phyloP scores from a whole-genome alignment of 345 rosid species.

The Eucalyptus microcorys region DNA sequence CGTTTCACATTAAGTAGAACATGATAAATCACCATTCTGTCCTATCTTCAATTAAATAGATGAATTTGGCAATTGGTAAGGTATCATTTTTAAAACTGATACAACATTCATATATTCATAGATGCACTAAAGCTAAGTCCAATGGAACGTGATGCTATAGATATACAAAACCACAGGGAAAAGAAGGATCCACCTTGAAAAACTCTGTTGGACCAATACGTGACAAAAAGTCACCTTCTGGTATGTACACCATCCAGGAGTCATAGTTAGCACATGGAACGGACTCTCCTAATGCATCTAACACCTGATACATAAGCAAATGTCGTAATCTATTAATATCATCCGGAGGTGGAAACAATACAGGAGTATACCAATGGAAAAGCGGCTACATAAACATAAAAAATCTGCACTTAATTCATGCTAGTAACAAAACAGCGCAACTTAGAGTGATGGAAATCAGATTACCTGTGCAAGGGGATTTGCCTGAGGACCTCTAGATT shows the following conservation, averaged over 20 bases:
- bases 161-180: background rate
- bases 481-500: constrained; percentile 84
- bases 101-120: background rate
- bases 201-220: constrained; percentile 87
- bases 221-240: constrained; percentile 89
- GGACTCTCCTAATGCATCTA: constrained; percentile 87
- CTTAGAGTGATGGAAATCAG: background rate
- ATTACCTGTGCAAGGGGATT: constrained; percentile 93
- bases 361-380: background rate
- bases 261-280: constrained; percentile 75
- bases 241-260: constrained; percentile 95
- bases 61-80: background rate
- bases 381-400: background rate
- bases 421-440: background rate
- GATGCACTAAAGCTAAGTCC: background rate
- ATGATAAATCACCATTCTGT: background rate
- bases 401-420: background rate
- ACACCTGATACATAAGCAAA: constrained; percentile 35
- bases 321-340: background rate
- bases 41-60: background rate
- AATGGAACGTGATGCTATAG: background rate
- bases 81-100: background rate
- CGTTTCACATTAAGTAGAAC: background rate
- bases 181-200: constrained; percentile 48
- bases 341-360: background rate